Evolutionary conservation across 2,329 filamentous ascomycete species (phyloP), one percentile per base, ranked within the genome.

Genomic region (Pyricularia sp.): DNA sequence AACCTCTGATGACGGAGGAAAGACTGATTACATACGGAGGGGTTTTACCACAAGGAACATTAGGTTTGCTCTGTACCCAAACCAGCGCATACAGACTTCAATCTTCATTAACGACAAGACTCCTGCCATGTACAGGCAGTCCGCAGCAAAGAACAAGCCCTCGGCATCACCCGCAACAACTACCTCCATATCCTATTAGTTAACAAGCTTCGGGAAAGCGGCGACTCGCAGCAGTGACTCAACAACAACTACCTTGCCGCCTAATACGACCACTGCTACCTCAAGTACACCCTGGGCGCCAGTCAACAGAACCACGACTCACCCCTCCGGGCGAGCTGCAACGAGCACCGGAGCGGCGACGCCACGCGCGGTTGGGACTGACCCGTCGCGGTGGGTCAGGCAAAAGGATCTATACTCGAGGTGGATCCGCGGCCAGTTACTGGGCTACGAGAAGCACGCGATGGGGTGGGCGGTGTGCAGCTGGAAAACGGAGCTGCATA

Each of bases 191-290:
- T 89, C 55, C 82, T 78, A 65, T 79, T 79, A 70, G 81, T 82
- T 79, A 83, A 85, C 71, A 73, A 79, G 30, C 75, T 79, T 30
- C 90, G 86, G 86, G 84, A 83, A 23, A 81, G 85, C 0, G 86
- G 86, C 7, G 79, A 88, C 73, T 84, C 86, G 0, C 81, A 78
- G 30, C 71, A 80, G 30, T 79, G 77, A 67, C 77, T 88, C 10
- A 74, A 79, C 2, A 77, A 79, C 71, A 77, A 78, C 26, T 76
- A 80, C 33, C 80, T 79, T 71, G 78, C 83, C 14, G 82, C 82
- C 33, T 89, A 83, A 72, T 86, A 89, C 73, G 82, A 87, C 73
- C 86, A 88, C 72, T 81, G 85, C 25, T 89, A 88, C 74, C 75
- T 86, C 30, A 88, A 87, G 73, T 89, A 82, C 78, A 82, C 70